Conservation (phyloP, 495 filamentous ascomycete species). For the Apiosordaria backusii region DNA sequence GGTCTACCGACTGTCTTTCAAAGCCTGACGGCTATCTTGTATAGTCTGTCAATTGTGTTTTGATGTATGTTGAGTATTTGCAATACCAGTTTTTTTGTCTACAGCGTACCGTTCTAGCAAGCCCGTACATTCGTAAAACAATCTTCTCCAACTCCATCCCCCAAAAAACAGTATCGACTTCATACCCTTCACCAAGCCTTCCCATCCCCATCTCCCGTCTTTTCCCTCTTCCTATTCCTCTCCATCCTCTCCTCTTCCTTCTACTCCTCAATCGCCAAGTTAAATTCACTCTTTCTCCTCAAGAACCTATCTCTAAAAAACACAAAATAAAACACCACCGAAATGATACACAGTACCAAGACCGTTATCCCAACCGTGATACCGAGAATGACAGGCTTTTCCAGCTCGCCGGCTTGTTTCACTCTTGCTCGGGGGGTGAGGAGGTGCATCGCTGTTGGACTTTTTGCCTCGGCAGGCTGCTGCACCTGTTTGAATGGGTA, state of each 20-base stretch:
- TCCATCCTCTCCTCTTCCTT: not conserved
- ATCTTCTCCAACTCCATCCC: not conserved
- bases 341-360: not conserved
- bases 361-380: not conserved
- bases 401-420: not conserved
- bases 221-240: not conserved
- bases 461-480: not conserved
- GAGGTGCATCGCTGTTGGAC: not conserved
- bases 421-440: not conserved
- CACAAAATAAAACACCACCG: not conserved
- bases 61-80: no score
- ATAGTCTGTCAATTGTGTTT: no score
- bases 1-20: no score
- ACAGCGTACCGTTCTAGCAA: no score
- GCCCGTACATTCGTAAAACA: no score
- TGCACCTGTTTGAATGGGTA: not conserved
- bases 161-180: no score
- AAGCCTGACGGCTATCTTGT: no score
- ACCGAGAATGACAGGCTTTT: not conserved
- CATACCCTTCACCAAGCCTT: not conserved
- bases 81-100: no score
- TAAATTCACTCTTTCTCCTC: not conserved
- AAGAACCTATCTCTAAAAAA: not conserved
- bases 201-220: no score
- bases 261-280: not conserved